These are phyloP conservation scores for Ajuga chamaepitys DNA, from an alignment of 257 asterid species.

Conservation along the genomic window DNA sequence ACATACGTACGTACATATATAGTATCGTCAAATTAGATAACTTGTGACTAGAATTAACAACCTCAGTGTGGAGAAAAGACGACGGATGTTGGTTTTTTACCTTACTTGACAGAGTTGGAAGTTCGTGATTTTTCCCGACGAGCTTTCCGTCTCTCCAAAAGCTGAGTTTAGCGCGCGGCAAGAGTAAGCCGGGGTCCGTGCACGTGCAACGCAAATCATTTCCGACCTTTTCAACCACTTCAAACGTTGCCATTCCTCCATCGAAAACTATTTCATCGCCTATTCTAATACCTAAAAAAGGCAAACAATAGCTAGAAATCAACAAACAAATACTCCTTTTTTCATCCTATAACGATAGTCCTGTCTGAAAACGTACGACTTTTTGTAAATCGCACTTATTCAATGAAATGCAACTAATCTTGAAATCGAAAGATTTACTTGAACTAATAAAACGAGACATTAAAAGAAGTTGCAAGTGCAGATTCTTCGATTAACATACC, in stretches of 20 bases:
- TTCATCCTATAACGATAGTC: too few species aligned
- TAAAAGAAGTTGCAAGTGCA: neutral
- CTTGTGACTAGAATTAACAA: neutral
- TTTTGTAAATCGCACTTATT: too few species aligned
- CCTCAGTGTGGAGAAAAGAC: neutral
- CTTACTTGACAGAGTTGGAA: constrained; percentile 65
- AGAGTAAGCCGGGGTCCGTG: constrained; percentile 67
- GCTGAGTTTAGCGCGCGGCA: constrained; percentile 76
- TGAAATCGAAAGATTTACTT: too few species aligned
- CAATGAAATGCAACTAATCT: too few species aligned
- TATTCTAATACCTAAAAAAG: constrained; percentile 42
- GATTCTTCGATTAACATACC: constrained; percentile 29
- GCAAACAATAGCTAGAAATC: neutral
- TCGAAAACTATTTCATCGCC: constrained; percentile 80
- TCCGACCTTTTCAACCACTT: constrained; percentile 64
- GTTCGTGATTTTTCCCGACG: constrained; percentile 41
- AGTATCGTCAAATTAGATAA: too few species aligned
- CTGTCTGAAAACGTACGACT: too few species aligned
- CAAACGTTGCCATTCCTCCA: constrained; percentile 87
- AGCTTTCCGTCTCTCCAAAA: constrained; percentile 84
- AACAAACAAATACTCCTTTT: too few species aligned
- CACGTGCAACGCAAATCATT: constrained; percentile 68
- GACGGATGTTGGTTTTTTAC: constrained; percentile 18
- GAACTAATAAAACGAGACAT: neutral
- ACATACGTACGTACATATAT: neutral